These are phyloP conservation scores for Fremontodendron californicum DNA, from an alignment of 345 rosid genomes.

Conservation along the genomic window DNA sequence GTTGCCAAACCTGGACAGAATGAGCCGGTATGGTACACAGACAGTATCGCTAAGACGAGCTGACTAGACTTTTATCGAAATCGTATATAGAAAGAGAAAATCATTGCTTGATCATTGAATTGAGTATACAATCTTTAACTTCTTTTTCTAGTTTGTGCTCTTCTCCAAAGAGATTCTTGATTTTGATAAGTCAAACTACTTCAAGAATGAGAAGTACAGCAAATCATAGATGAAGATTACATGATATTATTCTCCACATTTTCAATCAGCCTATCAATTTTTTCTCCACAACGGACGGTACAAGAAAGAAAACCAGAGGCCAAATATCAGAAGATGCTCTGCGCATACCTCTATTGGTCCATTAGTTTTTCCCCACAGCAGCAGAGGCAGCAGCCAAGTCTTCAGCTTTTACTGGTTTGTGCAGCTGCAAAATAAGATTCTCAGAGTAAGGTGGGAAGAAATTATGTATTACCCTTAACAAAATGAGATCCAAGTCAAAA, in stretches of 20 bases:
- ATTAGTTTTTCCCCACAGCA: background rate
- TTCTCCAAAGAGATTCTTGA: background rate
- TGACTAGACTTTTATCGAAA: background rate
- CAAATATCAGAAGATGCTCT: slow-evolving; percentile 2
- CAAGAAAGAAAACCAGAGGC: background rate
- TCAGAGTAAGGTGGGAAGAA: slow-evolving; percentile 2
- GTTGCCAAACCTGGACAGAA: background rate
- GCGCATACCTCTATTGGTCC: background rate
- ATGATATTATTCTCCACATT: background rate
- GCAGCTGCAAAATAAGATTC: slow-evolving; percentile 8
- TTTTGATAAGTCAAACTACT: background rate
- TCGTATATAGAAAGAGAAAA: background rate
- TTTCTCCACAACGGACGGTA: background rate
- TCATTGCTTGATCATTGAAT: background rate
- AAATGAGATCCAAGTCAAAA: background rate
- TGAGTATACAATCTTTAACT: background rate
- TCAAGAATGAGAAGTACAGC: background rate
- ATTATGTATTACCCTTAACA: background rate
- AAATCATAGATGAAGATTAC: background rate
- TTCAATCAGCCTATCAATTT: background rate
- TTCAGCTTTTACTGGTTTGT: slow-evolving; percentile 7
- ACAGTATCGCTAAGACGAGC: background rate
- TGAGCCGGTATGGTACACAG: background rate
- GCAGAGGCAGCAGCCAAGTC: background rate
- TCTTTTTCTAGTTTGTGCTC: background rate